A percentile compares a stretch with the other conserved stretches of the same genome.
Evolutionary conservation across 306 rosid species (phyloP).

Genomic region (Cicer judaicum): DNA sequence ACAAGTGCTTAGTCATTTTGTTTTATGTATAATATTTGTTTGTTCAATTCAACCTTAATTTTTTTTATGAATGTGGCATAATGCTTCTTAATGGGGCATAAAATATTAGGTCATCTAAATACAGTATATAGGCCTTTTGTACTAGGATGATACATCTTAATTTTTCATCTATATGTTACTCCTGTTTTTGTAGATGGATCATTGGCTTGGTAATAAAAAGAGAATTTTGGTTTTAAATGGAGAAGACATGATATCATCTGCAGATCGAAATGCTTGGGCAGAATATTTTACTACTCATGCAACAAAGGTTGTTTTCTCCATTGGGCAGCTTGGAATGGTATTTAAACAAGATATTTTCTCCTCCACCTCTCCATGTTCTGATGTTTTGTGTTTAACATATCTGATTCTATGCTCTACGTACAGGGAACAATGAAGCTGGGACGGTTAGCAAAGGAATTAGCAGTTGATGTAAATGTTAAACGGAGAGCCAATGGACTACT

Average conservation of each 20-base stretch:
- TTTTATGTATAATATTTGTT: not conserved
- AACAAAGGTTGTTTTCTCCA: slow-evolving; percentile 76
- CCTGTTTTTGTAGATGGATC: slow-evolving; percentile 73
- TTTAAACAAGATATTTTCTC: slow-evolving; percentile 22
- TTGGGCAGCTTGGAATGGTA: slow-evolving; percentile 96
- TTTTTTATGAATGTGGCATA: not conserved
- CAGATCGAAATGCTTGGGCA: slow-evolving; percentile 96
- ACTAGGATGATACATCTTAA: slow-evolving; percentile 7
- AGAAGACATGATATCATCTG: slow-evolving; percentile 92
- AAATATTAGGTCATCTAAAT: not conserved
- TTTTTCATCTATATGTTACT: slow-evolving; percentile 37
- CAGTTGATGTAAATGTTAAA: slow-evolving; percentile 86
- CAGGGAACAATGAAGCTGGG: slow-evolving; percentile 90
- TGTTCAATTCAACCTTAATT: not conserved
- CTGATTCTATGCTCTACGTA: slow-evolving; percentile 43
- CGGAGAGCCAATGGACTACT: slow-evolving; percentile 95
- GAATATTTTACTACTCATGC: slow-evolving; percentile 73
- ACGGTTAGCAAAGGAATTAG: slow-evolving; percentile 78
- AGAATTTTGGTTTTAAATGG: slow-evolving; percentile 91
- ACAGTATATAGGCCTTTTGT: slow-evolving; percentile 9
- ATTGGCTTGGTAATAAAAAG: slow-evolving; percentile 82
- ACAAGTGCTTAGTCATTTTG: not conserved
- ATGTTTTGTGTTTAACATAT: slow-evolving; percentile 38
- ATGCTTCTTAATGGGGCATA: slow-evolving; percentile 30
- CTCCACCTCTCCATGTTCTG: slow-evolving; percentile 34